Evolutionary conservation across 192 early-diverging fungal genomes (phyloP).

Genomic region (Podila minutissima): DNA sequence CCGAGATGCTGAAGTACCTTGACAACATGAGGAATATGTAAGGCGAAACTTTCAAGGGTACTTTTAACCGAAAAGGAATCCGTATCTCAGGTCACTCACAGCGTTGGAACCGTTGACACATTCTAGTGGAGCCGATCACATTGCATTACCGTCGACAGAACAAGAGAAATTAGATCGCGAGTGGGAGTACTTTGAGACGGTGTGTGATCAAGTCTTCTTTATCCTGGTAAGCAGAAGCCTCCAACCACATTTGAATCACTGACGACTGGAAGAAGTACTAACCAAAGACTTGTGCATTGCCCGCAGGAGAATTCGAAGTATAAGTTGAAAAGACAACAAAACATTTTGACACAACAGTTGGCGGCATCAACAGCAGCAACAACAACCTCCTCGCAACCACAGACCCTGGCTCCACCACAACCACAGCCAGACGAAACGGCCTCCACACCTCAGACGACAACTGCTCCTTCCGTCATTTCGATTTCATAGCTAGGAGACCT

Average conservation of each 20-base stretch:
- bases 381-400: not conserved
- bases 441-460: not conserved
- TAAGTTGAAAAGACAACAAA: conserved; percentile 3
- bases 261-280: not conserved
- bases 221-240: conserved; percentile 17
- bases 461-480: not conserved
- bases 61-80: not conserved
- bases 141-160: conserved; percentile 41
- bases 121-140: conserved; percentile 39
- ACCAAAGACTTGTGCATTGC: not conserved
- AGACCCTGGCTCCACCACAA: not conserved
- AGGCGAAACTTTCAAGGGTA: not conserved
- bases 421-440: not conserved
- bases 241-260: not conserved
- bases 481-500: too few relatives aligned
- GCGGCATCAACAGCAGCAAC: not conserved
- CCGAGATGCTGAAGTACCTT: conserved; percentile 39
- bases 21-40: conserved; percentile 43
- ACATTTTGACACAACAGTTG: not conserved
- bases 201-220: conserved; percentile 47
- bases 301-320: not conserved
- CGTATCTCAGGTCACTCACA: too few relatives aligned
- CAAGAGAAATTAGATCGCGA: conserved; percentile 48
- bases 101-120: not conserved
- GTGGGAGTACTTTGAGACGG: conserved; percentile 52